These are phyloP conservation scores for Dichotomopilus funicola DNA, from an alignment of 2,329 filamentous ascomycete genomes.

Conservation along the genomic window DNA sequence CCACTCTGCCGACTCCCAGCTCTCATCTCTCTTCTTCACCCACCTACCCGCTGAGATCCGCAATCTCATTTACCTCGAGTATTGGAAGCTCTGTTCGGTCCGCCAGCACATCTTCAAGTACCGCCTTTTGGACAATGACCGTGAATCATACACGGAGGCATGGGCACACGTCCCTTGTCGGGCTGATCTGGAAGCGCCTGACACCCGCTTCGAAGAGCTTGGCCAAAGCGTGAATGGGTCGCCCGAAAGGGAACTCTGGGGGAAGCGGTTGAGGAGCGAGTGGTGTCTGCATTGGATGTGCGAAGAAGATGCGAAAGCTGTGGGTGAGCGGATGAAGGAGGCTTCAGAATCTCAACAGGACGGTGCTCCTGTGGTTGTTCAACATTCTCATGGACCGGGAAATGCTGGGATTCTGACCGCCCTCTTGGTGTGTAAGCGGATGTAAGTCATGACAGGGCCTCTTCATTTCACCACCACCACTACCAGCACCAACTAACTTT, in stretches of 20 bases:
- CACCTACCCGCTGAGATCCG: conserved; percentile 28
- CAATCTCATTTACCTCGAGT: conserved; percentile 27
- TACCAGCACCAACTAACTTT: not conserved
- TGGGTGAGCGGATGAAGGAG: not conserved
- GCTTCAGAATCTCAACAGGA: too few species aligned
- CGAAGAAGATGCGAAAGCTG: conserved; percentile 8
- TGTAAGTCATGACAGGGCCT: conserved; percentile 18
- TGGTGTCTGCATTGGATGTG: conserved; percentile 24
- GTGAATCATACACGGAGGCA: not conserved
- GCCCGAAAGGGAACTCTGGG: conserved; percentile 11
- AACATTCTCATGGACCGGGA: not conserved
- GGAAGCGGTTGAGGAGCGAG: conserved; percentile 15
- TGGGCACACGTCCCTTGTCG: conserved; percentile 20
- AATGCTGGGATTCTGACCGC: conserved; percentile 16
- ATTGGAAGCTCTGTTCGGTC: conserved; percentile 21
- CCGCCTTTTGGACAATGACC: not conserved
- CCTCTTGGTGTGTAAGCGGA: conserved; percentile 25
- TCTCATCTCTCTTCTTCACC: conserved; percentile 28
- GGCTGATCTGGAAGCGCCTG: conserved; percentile 7
- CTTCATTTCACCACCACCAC: not conserved
- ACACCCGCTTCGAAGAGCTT: conserved; percentile 11
- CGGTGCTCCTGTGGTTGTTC: too few species aligned
- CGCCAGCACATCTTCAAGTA: conserved; percentile 19
- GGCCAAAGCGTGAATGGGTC: not conserved
- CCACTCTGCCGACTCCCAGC: conserved; percentile 41